phyloP scores from a whole-genome alignment of 192 early-diverging fungal genomes.

The Spinellus fusiger region DNA sequence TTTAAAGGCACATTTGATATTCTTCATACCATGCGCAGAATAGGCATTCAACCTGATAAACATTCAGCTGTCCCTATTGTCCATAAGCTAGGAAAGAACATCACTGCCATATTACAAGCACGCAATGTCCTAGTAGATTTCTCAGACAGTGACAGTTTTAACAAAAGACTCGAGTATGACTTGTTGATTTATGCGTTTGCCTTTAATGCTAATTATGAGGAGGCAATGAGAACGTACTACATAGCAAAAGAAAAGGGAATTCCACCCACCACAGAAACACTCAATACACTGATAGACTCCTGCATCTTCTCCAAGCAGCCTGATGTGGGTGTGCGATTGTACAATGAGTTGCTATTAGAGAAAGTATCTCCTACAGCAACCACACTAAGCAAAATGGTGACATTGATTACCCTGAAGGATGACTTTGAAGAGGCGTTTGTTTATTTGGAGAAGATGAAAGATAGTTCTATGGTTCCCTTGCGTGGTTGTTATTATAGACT shows the following conservation, averaged over 20 bases:
- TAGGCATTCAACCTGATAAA: constrained; percentile 34
- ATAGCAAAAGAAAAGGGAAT: constrained; percentile 24
- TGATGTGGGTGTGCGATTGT: constrained; percentile 37
- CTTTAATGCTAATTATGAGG: constrained; percentile 27
- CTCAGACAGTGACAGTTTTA: constrained; percentile 29
- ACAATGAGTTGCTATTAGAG: constrained; percentile 33
- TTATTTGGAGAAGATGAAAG: constrained; percentile 67
- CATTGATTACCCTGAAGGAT: constrained; percentile 40
- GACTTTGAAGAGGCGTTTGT: constrained; percentile 71
- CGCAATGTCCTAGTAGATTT: constrained; percentile 34
- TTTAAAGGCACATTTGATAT: constrained; percentile 53
- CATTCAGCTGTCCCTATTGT: constrained; percentile 36
- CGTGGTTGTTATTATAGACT: constrained; percentile 48
- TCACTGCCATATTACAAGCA: constrained; percentile 31
- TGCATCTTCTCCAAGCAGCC: constrained; percentile 40
- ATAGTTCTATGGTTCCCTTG: constrained; percentile 45
- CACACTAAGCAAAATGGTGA: constrained; percentile 53
- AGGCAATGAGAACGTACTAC: constrained; percentile 37
- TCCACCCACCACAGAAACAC: constrained; percentile 40
- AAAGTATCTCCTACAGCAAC: constrained; percentile 35
- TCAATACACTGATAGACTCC: constrained; percentile 46
- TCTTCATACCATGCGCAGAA: constrained; percentile 46
- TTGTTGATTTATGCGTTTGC: constrained; percentile 47
- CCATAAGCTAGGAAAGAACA: constrained; percentile 22
- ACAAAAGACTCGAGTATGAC: constrained; percentile 52